phyloP scores from a whole-genome alignment of 805 yeast genomes.

The Myxozyma neglecta region DNA sequence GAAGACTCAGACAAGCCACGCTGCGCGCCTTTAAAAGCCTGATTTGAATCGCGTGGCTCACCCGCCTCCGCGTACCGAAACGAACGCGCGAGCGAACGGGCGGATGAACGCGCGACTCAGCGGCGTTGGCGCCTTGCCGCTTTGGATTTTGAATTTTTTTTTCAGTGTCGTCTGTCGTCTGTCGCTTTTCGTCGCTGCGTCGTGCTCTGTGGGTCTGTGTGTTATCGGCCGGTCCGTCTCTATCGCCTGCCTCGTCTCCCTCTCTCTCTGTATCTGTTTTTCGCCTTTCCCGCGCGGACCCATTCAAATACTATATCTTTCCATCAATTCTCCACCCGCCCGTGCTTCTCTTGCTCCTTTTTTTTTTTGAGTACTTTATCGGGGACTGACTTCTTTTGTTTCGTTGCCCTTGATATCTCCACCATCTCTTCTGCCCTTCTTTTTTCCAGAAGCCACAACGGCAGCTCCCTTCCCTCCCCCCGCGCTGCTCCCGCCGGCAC shows the following conservation, averaged over 20 bases:
- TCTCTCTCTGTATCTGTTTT: background rate
- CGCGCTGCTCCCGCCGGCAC: conserved; percentile 10
- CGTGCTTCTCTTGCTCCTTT: too few species aligned
- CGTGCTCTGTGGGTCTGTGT: conserved; percentile 8
- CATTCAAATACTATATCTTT: background rate
- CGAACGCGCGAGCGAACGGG: too few species aligned
- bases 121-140: too few species aligned
- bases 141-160: too few species aligned
- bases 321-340: too few species aligned
- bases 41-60: too few species aligned
- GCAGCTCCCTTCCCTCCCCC: conserved; percentile 4
- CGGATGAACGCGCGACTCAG: background rate
- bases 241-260: background rate
- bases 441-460: background rate
- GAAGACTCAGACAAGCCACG: background rate
- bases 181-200: background rate
- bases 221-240: background rate
- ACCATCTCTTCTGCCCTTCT: too few species aligned
- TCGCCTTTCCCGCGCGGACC: background rate
- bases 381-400: too few species aligned
- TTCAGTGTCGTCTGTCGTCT: background rate
- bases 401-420: too few species aligned
- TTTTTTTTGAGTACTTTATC: too few species aligned
- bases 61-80: too few species aligned
- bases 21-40: background rate